Conservation (phyloP, 1,284 basidiomycete genomes). For the Butyriboletus pseudospeciosus region DNA sequence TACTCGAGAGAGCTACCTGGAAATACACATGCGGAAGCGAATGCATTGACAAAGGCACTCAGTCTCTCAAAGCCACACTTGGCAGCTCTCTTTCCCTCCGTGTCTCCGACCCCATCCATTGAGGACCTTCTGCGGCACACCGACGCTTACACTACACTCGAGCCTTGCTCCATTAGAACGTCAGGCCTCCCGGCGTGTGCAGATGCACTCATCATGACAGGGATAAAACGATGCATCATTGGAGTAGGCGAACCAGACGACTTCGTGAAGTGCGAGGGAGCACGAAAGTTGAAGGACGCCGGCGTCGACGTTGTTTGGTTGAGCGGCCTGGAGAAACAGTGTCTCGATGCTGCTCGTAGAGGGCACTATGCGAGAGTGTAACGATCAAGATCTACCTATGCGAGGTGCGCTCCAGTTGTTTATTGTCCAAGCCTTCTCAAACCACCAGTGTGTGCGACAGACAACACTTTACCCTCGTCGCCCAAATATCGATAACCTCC, state of each 20-base stretch:
- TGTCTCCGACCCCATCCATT: conserved; percentile 29
- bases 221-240: conserved; percentile 76
- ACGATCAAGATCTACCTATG: background rate
- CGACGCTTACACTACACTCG: conserved; percentile 93
- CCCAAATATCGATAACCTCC: conserved; percentile 32
- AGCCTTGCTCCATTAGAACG: conserved; percentile 90
- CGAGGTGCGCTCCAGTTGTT: conserved; percentile 4
- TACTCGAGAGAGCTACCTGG: conserved; percentile 91
- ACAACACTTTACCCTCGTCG: conserved; percentile 31
- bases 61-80: conserved; percentile 43
- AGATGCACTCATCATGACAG: conserved; percentile 73
- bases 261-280: conserved; percentile 92
- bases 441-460: conserved; percentile 1
- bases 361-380: conserved; percentile 35
- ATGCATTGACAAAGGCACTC: conserved; percentile 78
- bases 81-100: conserved; percentile 39
- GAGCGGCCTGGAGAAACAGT: conserved; percentile 66
- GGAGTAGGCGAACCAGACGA: conserved; percentile 93
- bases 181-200: conserved; percentile 87
- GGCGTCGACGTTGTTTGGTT: conserved; percentile 78
- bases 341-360: conserved; percentile 69
- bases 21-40: conserved; percentile 98
- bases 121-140: conserved; percentile 52
- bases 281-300: conserved; percentile 66
- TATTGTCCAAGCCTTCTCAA: background rate